Evolutionary conservation across 495 filamentous ascomycete species (phyloP).

Genomic region (Aspergillus bridgeri): DNA sequence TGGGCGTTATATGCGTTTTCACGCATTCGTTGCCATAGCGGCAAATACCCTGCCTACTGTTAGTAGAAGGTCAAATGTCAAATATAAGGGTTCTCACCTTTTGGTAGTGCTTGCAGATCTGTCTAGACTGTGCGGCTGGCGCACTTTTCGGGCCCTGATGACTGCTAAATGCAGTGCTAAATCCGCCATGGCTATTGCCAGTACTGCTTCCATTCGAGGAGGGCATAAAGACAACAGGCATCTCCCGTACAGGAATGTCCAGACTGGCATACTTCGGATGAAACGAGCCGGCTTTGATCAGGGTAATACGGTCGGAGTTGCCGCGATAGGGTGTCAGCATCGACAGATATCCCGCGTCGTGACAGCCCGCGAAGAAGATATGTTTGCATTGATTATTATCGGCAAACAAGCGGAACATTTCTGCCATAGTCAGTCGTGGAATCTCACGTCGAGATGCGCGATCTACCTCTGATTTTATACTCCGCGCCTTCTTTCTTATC

Average conservation of each 20-base stretch:
- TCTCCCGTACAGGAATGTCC: slow-evolving; percentile 39
- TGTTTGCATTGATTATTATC: slow-evolving; percentile 63
- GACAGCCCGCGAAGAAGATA: slow-evolving; percentile 62
- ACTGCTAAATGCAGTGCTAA: not conserved
- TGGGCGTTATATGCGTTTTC: not conserved
- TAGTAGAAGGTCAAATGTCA: not conserved
- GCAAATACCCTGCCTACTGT: not conserved
- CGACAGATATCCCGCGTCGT: slow-evolving; percentile 57
- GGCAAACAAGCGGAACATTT: slow-evolving; percentile 54
- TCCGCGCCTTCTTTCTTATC: slow-evolving; percentile 59
- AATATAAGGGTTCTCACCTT: slow-evolving; percentile 22
- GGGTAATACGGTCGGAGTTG: slow-evolving; percentile 47
- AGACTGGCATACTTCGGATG: slow-evolving; percentile 34
- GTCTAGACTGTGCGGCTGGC: slow-evolving; percentile 20
- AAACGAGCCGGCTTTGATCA: slow-evolving; percentile 45
- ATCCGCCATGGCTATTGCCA: not conserved
- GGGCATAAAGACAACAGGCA: slow-evolving; percentile 44
- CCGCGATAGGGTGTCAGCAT: slow-evolving; percentile 51
- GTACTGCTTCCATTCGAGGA: slow-evolving; percentile 12
- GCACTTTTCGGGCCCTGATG: not conserved
- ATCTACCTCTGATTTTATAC: slow-evolving; percentile 57
- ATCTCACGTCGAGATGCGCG: not conserved
- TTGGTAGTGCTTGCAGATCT: slow-evolving; percentile 38
- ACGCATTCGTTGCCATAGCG: not conserved
- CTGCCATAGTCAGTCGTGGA: slow-evolving; percentile 25